Evolutionary conservation across 2,329 filamentous ascomycete species (phyloP).

Genomic region (Stagonosporopsis tanaceti): DNA sequence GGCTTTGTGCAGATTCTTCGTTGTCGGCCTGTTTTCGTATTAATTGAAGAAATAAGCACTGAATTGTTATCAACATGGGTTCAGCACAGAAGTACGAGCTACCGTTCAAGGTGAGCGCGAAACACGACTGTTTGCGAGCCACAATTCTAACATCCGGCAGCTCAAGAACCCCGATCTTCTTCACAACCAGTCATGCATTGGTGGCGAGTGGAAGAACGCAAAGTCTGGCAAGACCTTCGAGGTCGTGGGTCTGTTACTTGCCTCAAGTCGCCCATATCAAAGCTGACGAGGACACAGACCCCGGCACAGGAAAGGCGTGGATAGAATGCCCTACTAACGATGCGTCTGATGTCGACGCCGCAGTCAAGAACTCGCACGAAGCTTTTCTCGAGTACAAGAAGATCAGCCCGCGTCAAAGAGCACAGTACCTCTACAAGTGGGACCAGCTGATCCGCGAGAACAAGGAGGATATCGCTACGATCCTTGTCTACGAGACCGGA

Average conservation of each 20-base stretch:
- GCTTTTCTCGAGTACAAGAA: conserved; percentile 69
- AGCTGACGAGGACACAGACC: conserved; percentile 52
- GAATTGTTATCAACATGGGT: conserved; percentile 27
- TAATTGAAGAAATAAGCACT: neutral
- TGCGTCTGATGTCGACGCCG: conserved; percentile 67
- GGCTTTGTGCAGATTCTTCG: neutral
- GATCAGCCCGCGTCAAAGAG: conserved; percentile 66
- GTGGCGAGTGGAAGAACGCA: conserved; percentile 64
- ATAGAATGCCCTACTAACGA: conserved; percentile 57
- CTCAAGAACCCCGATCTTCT: conserved; percentile 64
- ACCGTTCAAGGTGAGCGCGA: conserved; percentile 54
- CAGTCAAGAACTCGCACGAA: conserved; percentile 66
- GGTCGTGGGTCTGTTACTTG: conserved; percentile 56
- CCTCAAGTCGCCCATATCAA: neutral
- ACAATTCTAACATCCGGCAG: conserved; percentile 41
- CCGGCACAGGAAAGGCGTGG: conserved; percentile 60
- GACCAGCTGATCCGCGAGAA: conserved; percentile 69
- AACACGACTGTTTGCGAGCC: neutral
- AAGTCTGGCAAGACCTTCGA: conserved; percentile 66
- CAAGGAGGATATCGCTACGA: conserved; percentile 67
- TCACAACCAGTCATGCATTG: conserved; percentile 61
- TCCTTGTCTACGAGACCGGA: conserved; percentile 67
- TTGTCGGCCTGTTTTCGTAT: neutral
- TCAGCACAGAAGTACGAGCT: conserved; percentile 44
- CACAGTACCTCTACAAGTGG: conserved; percentile 71